Base-by-base conservation (phyloP, 768 basidiomycete species). In the Psilocybe subaeruginosa region DNA sequence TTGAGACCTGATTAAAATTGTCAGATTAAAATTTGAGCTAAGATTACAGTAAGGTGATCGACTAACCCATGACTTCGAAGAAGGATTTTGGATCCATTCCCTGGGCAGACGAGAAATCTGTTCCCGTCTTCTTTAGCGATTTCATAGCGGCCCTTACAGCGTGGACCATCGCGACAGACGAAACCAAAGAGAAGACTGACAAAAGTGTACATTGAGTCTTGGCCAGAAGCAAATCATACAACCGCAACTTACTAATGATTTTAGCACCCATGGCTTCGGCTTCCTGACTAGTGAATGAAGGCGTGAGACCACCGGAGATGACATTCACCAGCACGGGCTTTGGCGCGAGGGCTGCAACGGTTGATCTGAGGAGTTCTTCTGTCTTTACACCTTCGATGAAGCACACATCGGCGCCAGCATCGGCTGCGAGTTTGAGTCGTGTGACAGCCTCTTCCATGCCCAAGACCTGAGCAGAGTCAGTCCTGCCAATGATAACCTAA, bases 361-460 rank as follows among this genome's bases (percentile, higher is more conserved):
- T 90, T 0, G 77, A 77, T 58, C 82, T 78, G 14, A 91, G 79
- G 23, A 89, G 82, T 48, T 89, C 85, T 49, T 85, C 80, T 1
- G 84, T 88, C 72, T 85, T 85, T 30, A 91, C 89, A 45, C 91
- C 90, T 71, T 92, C 90, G 37, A 91, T 91, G 74, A 92, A 93
- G 72, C 89, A 91, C 11, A 90, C 89, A 67, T 92, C 90, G 0
- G 90, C 90, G 31, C 90, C 90, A 8, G 83, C 87, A 60, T 87
- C 87, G 0, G 88, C 83, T 8, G 90, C 90, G 19, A 91, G 80
- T 71, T 87, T 84, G 60, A 92, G 77, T 30, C 90, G 83, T 8
- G 68, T 73, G 53, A 90, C 58, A 0, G 90, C 90, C 73, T 91
- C 90, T 27, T 91, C 89, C 89, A 91, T 91, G 30, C 90, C 90